Evolutionary conservation across 345 rosid species (phyloP).

Genomic region (Lepidium aucheri): DNA sequence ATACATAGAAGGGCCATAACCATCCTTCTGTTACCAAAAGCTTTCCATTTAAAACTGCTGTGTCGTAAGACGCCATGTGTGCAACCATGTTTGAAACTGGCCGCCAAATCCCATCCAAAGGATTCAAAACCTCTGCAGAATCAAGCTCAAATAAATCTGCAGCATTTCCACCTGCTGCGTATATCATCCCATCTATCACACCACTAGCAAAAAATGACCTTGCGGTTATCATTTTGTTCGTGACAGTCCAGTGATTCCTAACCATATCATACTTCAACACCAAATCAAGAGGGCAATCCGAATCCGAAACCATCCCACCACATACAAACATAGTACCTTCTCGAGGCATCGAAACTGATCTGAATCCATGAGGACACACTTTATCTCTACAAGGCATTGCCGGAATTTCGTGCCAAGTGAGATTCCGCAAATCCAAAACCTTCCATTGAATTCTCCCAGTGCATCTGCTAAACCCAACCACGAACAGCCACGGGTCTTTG

Average conservation of each 20-base stretch:
- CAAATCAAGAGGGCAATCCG: conserved; percentile 66
- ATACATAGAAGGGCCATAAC: conserved; percentile 85
- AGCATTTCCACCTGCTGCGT: conserved; percentile 83
- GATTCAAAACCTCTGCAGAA: conserved; percentile 69
- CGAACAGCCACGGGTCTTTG: conserved; percentile 80
- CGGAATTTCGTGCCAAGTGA: conserved; percentile 76
- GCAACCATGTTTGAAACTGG: conserved; percentile 59
- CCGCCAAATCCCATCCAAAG: conserved; percentile 54
- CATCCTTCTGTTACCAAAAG: conserved; percentile 88
- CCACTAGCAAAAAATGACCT: conserved; percentile 76
- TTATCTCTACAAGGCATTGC: conserved; percentile 78
- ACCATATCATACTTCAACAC: conserved; percentile 76
- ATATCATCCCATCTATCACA: conserved; percentile 63
- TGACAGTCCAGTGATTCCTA: conserved; percentile 72
- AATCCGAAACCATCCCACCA: conserved; percentile 80
- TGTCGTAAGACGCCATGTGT: conserved; percentile 73
- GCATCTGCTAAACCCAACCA: conserved; percentile 62
- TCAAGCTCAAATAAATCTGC: conserved; percentile 60
- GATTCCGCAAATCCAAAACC: conserved; percentile 61
- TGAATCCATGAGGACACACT: conserved; percentile 71
- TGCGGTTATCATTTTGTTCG: conserved; percentile 52
- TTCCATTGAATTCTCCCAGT: conserved; percentile 80
- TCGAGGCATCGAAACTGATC: conserved; percentile 52
- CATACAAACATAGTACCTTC: conserved; percentile 71
- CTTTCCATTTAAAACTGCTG: conserved; percentile 74